Evolutionary conservation across 192 early-diverging fungal genomes (phyloP).

Genomic region (Podila minutissima): DNA sequence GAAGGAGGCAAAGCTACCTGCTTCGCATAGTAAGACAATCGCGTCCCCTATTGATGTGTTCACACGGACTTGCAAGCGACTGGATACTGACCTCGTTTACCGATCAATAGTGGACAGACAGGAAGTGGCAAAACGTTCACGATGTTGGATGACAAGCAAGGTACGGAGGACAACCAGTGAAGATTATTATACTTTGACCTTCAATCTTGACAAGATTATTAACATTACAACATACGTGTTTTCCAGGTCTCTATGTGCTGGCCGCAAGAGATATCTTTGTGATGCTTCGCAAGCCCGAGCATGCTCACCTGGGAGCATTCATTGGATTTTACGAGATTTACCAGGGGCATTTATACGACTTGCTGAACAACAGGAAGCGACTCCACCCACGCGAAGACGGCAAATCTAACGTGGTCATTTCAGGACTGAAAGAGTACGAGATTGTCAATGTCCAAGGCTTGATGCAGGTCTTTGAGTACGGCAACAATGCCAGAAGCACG

Average conservation of each 20-base stretch:
- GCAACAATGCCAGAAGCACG: conserved; percentile 88
- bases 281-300: conserved; percentile 72
- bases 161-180: conserved; percentile 17
- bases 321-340: conserved; percentile 99
- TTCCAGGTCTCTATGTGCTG: conserved; percentile 81
- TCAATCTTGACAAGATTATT: too few species aligned
- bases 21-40: conserved; percentile 87
- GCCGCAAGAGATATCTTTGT: conserved; percentile 94
- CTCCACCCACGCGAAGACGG: conserved; percentile 96
- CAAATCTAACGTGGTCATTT: conserved; percentile 91
- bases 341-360: conserved; percentile 94
- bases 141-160: conserved; percentile 90
- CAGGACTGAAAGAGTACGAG: conserved; percentile 89
- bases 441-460: conserved; percentile 87
- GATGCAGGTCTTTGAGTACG: conserved; percentile 95
- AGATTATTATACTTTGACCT: not conserved
- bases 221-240: too few species aligned
- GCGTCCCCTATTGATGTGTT: too few species aligned
- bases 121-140: conserved; percentile 97
- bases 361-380: conserved; percentile 89
- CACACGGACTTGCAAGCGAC: too few species aligned
- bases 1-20: conserved; percentile 96
- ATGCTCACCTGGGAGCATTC: conserved; percentile 79
- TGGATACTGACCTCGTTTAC: not conserved
- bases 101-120: conserved; percentile 78